A percentile compares a stretch with the other conserved stretches of the same genome.
Evolutionary conservation across 306 rosid species (phyloP).

Genomic region (Cucumis melo): DNA sequence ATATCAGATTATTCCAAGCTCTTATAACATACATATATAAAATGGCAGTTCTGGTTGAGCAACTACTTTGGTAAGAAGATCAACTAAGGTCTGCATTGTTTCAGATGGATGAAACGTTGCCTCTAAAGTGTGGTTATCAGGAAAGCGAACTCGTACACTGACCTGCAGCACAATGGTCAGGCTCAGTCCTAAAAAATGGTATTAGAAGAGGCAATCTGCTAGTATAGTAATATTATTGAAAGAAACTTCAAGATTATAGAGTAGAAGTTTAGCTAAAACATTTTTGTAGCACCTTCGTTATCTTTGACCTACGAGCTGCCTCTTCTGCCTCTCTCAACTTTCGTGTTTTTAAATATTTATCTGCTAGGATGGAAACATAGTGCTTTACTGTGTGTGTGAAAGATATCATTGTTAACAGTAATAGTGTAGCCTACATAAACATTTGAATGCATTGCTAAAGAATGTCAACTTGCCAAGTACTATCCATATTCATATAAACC

Average conservation of each 20-base stretch:
- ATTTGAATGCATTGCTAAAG: background rate
- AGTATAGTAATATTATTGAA: background rate
- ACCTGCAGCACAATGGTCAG: slow-evolving; percentile 34
- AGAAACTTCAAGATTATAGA: background rate
- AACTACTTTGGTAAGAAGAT: slow-evolving; percentile 64
- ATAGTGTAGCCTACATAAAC: background rate
- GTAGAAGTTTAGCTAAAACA: background rate
- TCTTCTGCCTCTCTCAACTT: slow-evolving; percentile 77
- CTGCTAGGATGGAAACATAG: slow-evolving; percentile 22
- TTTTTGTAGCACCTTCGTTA: slow-evolving; percentile 39
- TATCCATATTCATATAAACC: background rate
- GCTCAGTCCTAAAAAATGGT: background rate
- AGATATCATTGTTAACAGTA: background rate
- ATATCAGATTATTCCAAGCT: background rate
- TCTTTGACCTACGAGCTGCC: slow-evolving; percentile 68
- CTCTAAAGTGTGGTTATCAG: slow-evolving; percentile 87
- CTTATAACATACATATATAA: slow-evolving; percentile 54
- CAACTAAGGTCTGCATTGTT: slow-evolving; percentile 55
- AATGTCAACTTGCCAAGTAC: background rate
- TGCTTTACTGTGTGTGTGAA: background rate
- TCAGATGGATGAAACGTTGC: slow-evolving; percentile 75
- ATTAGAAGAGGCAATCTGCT: background rate
- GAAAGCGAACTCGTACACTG: slow-evolving; percentile 76
- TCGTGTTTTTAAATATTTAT: slow-evolving; percentile 65
- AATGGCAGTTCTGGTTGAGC: slow-evolving; percentile 60